phyloP scores from a whole-genome alignment of 495 filamentous ascomycete species.

The Evansstolkia leycettana region DNA sequence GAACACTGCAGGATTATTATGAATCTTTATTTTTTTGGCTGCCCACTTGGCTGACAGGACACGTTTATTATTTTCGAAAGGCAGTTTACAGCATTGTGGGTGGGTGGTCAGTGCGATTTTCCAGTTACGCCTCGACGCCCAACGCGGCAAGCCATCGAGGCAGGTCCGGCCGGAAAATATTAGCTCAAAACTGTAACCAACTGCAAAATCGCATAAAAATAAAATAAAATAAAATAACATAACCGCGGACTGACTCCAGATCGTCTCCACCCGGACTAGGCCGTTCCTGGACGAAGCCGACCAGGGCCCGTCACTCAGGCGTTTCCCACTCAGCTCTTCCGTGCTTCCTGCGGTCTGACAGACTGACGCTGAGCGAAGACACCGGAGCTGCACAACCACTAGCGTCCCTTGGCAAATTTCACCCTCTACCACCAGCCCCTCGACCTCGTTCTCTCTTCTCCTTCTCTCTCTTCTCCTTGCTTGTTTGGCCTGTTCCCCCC shows the following conservation, averaged over 20 bases:
- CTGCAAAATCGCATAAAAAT: no score
- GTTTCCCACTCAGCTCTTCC: constrained; percentile 22
- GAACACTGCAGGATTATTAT: no score
- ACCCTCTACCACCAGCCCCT: constrained; percentile 36
- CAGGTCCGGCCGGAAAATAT: constrained; percentile 15
- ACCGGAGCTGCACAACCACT: constrained; percentile 36
- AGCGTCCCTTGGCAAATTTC: constrained; percentile 34
- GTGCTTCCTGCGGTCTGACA: no score
- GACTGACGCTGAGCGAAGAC: constrained; percentile 24
- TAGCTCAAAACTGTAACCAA: constrained; percentile 19
- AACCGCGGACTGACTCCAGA: constrained; percentile 20
- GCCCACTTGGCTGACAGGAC: no score
- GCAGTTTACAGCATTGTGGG: background rate
- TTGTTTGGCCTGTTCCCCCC: no score
- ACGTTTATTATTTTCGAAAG: no score
- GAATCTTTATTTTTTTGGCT: no score
- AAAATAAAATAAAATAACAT: no score
- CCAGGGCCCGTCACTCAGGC: no score
- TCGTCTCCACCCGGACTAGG: constrained; percentile 26
- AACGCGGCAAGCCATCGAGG: no score
- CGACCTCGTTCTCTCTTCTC: constrained; percentile 24
- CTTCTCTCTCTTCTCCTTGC: constrained; percentile 6
- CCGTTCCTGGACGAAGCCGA: constrained; percentile 20
- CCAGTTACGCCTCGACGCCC: no score
- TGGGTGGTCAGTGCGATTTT: background rate